phyloP scores from a whole-genome alignment of 1,139 yeast genomes.

The Scheffersomyces segobiensis region DNA sequence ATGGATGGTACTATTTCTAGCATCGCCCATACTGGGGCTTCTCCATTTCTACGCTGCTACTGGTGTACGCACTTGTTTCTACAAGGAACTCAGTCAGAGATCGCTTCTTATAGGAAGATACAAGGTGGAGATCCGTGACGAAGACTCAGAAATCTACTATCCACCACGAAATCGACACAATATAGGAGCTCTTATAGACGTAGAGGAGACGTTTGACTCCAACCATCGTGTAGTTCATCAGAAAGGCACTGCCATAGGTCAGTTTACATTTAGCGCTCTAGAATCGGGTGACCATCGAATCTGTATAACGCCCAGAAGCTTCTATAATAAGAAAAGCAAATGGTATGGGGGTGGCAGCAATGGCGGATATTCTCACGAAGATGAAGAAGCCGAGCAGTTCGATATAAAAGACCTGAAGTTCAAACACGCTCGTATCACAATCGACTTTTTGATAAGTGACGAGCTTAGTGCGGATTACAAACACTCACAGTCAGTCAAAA shows the following conservation, averaged over 20 bases:
- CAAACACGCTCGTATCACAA: slow-evolving; percentile 47
- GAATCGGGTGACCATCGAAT: slow-evolving; percentile 74
- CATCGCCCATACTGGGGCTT: slow-evolving; percentile 35
- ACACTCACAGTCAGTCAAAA: slow-evolving; percentile 46
- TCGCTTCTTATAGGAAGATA: slow-evolving; percentile 61
- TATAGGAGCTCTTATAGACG: slow-evolving; percentile 45
- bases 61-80: slow-evolving; percentile 64
- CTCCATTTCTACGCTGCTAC: slow-evolving; percentile 57
- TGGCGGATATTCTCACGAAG: slow-evolving; percentile 9
- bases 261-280: slow-evolving; percentile 53
- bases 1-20: not conserved
- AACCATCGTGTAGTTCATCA: slow-evolving; percentile 70
- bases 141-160: slow-evolving; percentile 41
- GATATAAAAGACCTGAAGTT: slow-evolving; percentile 46
- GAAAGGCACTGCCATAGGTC: slow-evolving; percentile 58
- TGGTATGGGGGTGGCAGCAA: slow-evolving; percentile 18
- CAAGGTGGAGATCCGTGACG: slow-evolving; percentile 57
- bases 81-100: slow-evolving; percentile 60
- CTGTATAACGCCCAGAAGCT: slow-evolving; percentile 65
- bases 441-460: slow-evolving; percentile 57
- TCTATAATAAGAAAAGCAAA: slow-evolving; percentile 16
- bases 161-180: slow-evolving; percentile 37
- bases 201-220: slow-evolving; percentile 63
- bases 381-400: not conserved
- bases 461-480: slow-evolving; percentile 51